These are phyloP conservation scores for Cyclotella choctawhatcheeana DNA, from an alignment of 108 stramenopile genomes.

Conservation along the genomic window DNA sequence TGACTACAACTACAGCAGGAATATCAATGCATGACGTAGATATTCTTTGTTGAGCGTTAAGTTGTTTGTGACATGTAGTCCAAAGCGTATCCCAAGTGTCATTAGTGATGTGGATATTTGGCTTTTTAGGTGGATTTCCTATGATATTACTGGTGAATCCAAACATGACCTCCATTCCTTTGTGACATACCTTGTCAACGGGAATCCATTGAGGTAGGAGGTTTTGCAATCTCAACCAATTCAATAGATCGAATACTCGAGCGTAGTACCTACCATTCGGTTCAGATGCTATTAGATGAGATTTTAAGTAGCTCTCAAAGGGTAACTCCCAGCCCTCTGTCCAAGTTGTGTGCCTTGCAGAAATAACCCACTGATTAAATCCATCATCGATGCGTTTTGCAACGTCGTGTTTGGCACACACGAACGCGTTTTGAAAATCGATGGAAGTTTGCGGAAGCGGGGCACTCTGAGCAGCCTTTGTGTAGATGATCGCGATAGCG, in stretches of 20 bases:
- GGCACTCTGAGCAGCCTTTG: too few relatives aligned
- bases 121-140: slow-evolving; percentile 2
- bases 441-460: slow-evolving; percentile 30
- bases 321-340: slow-evolving; percentile 30
- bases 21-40: slow-evolving; percentile 43
- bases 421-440: slow-evolving; percentile 8
- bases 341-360: slow-evolving; percentile 28
- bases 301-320: background rate
- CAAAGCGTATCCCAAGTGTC: slow-evolving; percentile 25
- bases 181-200: slow-evolving; percentile 34
- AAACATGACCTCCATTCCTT: slow-evolving; percentile 33
- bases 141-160: background rate
- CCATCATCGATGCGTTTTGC: slow-evolving; percentile 3
- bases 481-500: too few relatives aligned
- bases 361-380: slow-evolving; percentile 31
- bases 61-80: slow-evolving; percentile 34
- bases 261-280: slow-evolving; percentile 19
- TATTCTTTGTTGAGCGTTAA: slow-evolving; percentile 13
- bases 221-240: slow-evolving; percentile 26
- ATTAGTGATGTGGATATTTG: slow-evolving; percentile 15
- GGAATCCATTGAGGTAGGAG: slow-evolving; percentile 22
- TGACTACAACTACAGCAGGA: slow-evolving; percentile 29
- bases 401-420: slow-evolving; percentile 6
- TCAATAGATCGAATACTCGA: slow-evolving; percentile 47
- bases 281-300: background rate